Conservation (phyloP, 2,329 filamentous ascomycete genomes). For the Cytospora paraplurivora region DNA sequence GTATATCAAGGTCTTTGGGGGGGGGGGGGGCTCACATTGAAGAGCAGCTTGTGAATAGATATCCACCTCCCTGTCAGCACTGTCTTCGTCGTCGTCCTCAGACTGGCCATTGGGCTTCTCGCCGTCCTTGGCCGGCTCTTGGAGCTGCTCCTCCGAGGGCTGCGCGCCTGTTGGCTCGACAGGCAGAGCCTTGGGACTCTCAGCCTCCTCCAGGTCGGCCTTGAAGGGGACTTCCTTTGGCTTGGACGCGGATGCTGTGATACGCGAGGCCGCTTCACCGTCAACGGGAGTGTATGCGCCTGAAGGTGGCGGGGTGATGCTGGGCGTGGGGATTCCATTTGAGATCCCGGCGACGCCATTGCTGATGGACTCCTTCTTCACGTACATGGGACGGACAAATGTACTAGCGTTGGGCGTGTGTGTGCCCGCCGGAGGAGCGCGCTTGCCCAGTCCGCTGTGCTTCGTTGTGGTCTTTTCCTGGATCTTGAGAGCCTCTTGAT, state of each 20-base stretch:
- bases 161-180: slow-evolving; percentile 67
- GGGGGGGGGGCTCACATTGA: slow-evolving; percentile 68
- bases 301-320: slow-evolving; percentile 63
- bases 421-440: slow-evolving; percentile 59
- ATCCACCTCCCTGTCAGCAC: slow-evolving; percentile 77
- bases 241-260: slow-evolving; percentile 60
- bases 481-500: slow-evolving; percentile 91
- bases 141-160: slow-evolving; percentile 65
- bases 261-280: slow-evolving; percentile 46
- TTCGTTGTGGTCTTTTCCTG: slow-evolving; percentile 78
- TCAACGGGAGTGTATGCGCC: slow-evolving; percentile 39
- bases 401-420: slow-evolving; percentile 62
- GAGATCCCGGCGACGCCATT: slow-evolving; percentile 43
- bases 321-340: slow-evolving; percentile 70
- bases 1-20: too few species aligned
- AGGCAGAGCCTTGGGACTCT: slow-evolving; percentile 76
- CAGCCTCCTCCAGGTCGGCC: slow-evolving; percentile 75
- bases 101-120: slow-evolving; percentile 59
- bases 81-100: slow-evolving; percentile 73
- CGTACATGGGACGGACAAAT: slow-evolving; percentile 68
- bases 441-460: slow-evolving; percentile 66
- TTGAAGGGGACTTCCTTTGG: slow-evolving; percentile 63
- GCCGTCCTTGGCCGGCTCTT: slow-evolving; percentile 52
- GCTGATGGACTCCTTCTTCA: slow-evolving; percentile 50
- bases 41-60: slow-evolving; percentile 95